These are phyloP conservation scores for Yamadazyma siamensis DNA, from an alignment of 1,139 yeast genomes.

Conservation along the genomic window DNA sequence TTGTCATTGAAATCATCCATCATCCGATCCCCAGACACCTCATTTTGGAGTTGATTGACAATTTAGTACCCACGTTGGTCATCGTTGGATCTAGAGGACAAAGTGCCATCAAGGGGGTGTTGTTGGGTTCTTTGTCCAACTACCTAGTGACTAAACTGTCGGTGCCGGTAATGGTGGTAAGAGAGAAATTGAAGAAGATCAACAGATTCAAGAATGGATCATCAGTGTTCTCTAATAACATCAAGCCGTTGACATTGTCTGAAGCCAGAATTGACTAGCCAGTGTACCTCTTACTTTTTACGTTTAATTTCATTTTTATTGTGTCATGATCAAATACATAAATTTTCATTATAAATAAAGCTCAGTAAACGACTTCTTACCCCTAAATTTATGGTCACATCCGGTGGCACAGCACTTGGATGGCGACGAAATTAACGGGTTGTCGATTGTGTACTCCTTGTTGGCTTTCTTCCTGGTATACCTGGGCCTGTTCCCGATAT, in stretches of 20 bases:
- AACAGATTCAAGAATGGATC: slow-evolving; percentile 54
- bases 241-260: slow-evolving; percentile 47
- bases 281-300: background rate
- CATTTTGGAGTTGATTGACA: slow-evolving; percentile 77
- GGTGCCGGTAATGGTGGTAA: slow-evolving; percentile 89
- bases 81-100: slow-evolving; percentile 81
- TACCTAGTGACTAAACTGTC: slow-evolving; percentile 73
- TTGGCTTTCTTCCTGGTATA: slow-evolving; percentile 15
- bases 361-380: slow-evolving; percentile 34
- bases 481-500: slow-evolving; percentile 43
- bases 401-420: slow-evolving; percentile 40
- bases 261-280: slow-evolving; percentile 46
- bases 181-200: slow-evolving; percentile 75
- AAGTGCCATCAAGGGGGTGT: slow-evolving; percentile 70
- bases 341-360: slow-evolving; percentile 22
- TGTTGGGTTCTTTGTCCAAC: slow-evolving; percentile 72
- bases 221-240: slow-evolving; percentile 46
- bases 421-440: slow-evolving; percentile 50
- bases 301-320: background rate
- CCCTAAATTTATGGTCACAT: slow-evolving; percentile 36
- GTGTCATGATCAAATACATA: background rate
- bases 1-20: slow-evolving; percentile 72
- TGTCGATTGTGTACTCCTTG: slow-evolving; percentile 31
- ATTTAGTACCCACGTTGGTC: slow-evolving; percentile 77
- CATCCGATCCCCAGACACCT: slow-evolving; percentile 88